These are phyloP conservation scores for Rhodomyrtus tomentosa DNA, from an alignment of 345 rosid genomes.

Conservation along the genomic window DNA sequence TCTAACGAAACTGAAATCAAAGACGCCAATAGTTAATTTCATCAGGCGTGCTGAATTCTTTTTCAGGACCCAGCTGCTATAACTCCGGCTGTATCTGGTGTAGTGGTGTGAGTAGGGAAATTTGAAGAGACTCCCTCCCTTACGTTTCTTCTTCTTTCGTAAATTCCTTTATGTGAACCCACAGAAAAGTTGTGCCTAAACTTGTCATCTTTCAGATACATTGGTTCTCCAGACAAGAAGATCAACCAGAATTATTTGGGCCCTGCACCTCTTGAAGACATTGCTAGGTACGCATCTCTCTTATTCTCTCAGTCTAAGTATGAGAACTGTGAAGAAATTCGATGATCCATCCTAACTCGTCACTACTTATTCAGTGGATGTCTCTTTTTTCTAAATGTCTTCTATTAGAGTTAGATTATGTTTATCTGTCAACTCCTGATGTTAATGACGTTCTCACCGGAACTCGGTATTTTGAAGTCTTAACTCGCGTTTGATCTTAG, in stretches of 20 bases:
- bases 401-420: neutral
- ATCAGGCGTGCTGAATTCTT: conserved; percentile 1
- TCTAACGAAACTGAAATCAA: neutral
- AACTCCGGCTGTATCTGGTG: conserved; percentile 64
- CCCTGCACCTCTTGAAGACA: conserved; percentile 64
- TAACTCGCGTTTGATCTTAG: neutral
- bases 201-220: conserved; percentile 35
- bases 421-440: neutral
- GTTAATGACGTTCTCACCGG: neutral
- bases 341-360: neutral
- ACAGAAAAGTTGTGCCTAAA: neutral
- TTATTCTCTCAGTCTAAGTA: neutral
- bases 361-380: neutral
- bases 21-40: neutral
- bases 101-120: conserved; percentile 61
- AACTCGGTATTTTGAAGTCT: neutral
- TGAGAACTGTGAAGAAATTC: neutral
- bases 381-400: no score
- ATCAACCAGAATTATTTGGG: conserved; percentile 67
- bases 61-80: conserved; percentile 52
- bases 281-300: conserved; percentile 48
- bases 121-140: neutral
- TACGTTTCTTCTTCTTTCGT: neutral
- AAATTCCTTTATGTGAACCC: neutral
- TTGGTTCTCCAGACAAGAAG: conserved; percentile 73